Base-by-base conservation (phyloP, 2,329 filamentous ascomycete genomes). In the Parascedosporium putredinis region DNA sequence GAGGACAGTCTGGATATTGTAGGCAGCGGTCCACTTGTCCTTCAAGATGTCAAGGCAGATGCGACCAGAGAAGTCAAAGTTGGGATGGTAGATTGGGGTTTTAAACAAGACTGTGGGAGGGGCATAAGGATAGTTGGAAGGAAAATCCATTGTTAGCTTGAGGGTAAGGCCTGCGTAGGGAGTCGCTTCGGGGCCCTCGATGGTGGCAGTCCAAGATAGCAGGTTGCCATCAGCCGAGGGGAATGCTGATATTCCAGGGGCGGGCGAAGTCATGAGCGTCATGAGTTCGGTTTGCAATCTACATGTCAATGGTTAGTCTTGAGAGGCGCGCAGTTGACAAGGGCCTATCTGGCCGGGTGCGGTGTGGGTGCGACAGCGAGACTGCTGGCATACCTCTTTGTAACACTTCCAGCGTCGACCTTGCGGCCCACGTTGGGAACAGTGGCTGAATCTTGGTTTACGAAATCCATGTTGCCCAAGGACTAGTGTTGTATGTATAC, bases 1-100 rank as follows among this genome's bases (percentile, higher is more conserved):
- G 50, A 98, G 73, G 44, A 98, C 88, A 44, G 86, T 95, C 67
- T 94, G 88, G 54, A 95, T 89, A 63, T 97, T 97, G 76, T 96
- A 94, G 40, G 94, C 90, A 16, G 93, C 89, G 52, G 89, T 95
- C 93, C 93, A 98, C 73, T 96, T 96, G 68, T 97, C 93, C 76
- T 96, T 97, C 56, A 98, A 76, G 58, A 98, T 98, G 63, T 98
- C 94, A 53, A 98, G 76, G 67, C 93, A 98, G 68, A 98, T 98
- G 51, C 93, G 81, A 36, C 93, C 93, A 3, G 86, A 90, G 72
- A 98, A 96, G 71, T 98, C 93, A 59, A 98, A 88, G 60, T 98
- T 98, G 49, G 93, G 93, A 68, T 98, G 93, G 75, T 97, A 98
- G 69, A 98, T 96, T 33, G 93, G 93, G 5, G 94, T 98, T 74